A percentile compares a stretch with the other conserved stretches of the same genome.
Evolutionary conservation across 805 yeast species (phyloP).

Genomic region (Candida broadrunensis): DNA sequence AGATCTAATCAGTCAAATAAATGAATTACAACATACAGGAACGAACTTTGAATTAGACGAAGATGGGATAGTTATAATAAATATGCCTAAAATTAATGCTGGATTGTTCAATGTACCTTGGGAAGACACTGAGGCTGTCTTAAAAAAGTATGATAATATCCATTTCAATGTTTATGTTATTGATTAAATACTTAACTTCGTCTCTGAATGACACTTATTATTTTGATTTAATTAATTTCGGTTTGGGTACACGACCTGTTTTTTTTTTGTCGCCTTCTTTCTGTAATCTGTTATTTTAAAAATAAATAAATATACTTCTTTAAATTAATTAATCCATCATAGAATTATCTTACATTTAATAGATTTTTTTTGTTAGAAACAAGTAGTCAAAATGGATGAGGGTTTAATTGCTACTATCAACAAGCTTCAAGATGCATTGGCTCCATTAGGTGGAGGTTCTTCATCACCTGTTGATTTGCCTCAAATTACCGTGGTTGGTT

Average conservation of each 20-base stretch:
- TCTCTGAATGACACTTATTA: not conserved
- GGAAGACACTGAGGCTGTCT: constrained; percentile 58
- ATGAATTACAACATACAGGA: constrained; percentile 1
- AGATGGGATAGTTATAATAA: constrained; percentile 27
- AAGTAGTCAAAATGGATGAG: constrained; percentile 60
- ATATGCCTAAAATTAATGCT: constrained; percentile 77
- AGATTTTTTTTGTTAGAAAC: no score
- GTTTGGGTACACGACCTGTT: no score
- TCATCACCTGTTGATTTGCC: constrained; percentile 89
- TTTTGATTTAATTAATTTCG: not conserved
- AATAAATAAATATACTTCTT: no score
- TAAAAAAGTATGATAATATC: constrained; percentile 30
- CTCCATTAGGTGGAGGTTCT: constrained; percentile 90
- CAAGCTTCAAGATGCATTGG: constrained; percentile 93
- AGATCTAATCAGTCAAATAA: constrained; percentile 42
- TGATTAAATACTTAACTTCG: constrained; percentile 8
- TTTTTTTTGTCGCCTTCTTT: no score
- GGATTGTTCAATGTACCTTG: constrained; percentile 83
- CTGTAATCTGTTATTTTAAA: no score
- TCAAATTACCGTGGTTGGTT: constrained; percentile 93
- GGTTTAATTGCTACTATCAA: constrained; percentile 79
- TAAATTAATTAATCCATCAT: no score
- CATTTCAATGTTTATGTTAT: constrained; percentile 49
- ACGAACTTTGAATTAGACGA: constrained; percentile 5
- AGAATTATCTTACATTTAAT: no score